Evolutionary conservation across 441 rosid genomes (phyloP), one percentile per base, ranked within the genome.

Genomic region (Populus hybrid): DNA sequence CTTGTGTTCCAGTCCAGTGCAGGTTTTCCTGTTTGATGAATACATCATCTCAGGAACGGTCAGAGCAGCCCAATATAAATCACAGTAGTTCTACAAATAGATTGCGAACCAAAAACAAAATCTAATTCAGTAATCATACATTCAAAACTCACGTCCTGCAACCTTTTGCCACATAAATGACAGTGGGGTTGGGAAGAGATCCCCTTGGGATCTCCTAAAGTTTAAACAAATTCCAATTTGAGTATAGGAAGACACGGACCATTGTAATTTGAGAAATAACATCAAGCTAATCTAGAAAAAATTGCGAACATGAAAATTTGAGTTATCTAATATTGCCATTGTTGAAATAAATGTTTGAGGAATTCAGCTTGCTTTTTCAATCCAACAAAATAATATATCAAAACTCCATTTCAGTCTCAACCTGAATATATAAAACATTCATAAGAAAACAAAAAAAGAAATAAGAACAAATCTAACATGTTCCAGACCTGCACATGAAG

Each of bases 1-100:
- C 97, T 88, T 38, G 90, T 86, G 84, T 86, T 90, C 97, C 98
- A 94, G 78, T 94, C 95, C 16, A 94, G 80, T 9, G 94, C 83
- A 0, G 94, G 98, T 80, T 91, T 94, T 74, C 83, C 97, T 94
- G 78, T 28, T 68, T 77, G 77, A 42, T 31, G 33, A 40, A 65
- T 73, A 63, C 59, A 74, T 31, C 7, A 64, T 33, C 68, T 59
- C 3, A 75, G 31, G 24, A 6, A 8, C 4, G 12, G n/a, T 69
- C 14, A 23, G 36, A 23, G 23, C 20, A 42, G 53, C 23, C 7
- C 71, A 68, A 28, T 7, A 68, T 68, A 14, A 68, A 68, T 14
- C 40, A 67, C 7, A 28, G n/a, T 7, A 26, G 38, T 56, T 65
- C 18, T 4, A 26, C 20, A 26, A 28, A 24, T 12, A 12, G 9